Evolutionary conservation across 164 flowering plant genomes (phyloP), one percentile per base, ranked within the genome.

Genomic region (Macadamia tetraphylla): DNA sequence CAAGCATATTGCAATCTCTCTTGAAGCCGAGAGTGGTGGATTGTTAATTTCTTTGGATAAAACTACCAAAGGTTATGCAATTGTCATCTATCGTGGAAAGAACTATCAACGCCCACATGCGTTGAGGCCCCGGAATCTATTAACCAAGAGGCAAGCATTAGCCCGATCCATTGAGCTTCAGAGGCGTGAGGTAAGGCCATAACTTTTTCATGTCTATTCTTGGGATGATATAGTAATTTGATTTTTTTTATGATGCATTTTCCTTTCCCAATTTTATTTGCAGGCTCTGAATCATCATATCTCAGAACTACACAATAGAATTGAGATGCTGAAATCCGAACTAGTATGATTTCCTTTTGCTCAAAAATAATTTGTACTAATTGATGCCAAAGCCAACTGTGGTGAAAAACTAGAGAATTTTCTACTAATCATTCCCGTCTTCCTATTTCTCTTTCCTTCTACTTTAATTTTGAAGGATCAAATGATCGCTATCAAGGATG

Each of bases 11-110:
- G 97, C 97, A 58, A 82, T 94, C 58, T 75, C 87, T 67, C 80
- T 91, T 63, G 97, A 94, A 77, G 97, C 97, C 29, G 98, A 94
- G 83, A 91, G 98, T 75, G 93, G 94, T 64, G 98, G 98, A 32
- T 80, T 91, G 62, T 78, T 94, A 46, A 83, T 94, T 51, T 88
- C 96, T 40, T 63, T 94, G 57, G 98, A 91, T 70, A 89, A 81
- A 80, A 88, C 91, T 23, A 77, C 82, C 51, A 83, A 94, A 82
- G 97, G 98, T 3, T 77, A 84, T 79, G 92, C 80, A n/a, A 82
- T 91, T 60, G 82, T 91, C 51, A 60, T 91, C 17, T 94, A 91
- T 71, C 91, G 98, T 67, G 98, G 98, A 42, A 94, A 94, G 82
- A 94, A 94, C 65, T 94, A 94, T 73, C 70, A 64, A 31, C 83